These are phyloP conservation scores for Puya raimondii DNA, from an alignment of 176 grass and related monocot species.

Conservation along the genomic window DNA sequence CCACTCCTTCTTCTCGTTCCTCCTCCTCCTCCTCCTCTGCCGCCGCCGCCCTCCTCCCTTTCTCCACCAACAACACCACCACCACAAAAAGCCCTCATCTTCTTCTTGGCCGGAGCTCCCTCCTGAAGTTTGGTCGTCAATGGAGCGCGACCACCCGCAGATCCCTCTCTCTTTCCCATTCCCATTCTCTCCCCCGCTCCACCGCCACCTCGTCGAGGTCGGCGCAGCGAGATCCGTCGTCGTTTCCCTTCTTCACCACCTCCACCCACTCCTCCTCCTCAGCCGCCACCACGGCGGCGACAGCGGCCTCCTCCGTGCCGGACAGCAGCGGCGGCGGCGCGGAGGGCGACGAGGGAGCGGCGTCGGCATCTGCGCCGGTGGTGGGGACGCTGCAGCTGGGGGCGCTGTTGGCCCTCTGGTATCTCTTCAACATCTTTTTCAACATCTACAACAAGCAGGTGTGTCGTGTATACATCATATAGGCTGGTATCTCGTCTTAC, in stretches of 20 bases:
- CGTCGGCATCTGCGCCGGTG: background rate
- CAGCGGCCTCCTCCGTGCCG: background rate
- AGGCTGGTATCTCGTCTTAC: background rate
- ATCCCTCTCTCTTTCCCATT: background rate
- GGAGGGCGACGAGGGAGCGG: background rate
- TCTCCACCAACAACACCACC: too few species aligned
- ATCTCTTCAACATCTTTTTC: conserved; percentile 86
- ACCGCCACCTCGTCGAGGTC: background rate
- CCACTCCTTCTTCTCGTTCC: too few species aligned
- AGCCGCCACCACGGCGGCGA: background rate
- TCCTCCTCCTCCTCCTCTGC: too few species aligned
- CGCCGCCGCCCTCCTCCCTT: too few species aligned
- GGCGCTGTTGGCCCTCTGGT: conserved; percentile 66
- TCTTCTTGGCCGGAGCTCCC: too few species aligned
- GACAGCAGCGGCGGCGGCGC: background rate
- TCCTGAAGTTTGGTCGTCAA: too few species aligned
- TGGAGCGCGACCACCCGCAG: background rate
- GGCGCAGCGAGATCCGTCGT: background rate
- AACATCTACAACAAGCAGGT: conserved; percentile 95
- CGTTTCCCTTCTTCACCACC: background rate
- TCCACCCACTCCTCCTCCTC: background rate
- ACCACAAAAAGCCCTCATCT: too few species aligned
- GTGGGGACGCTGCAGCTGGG: conserved; percentile 46
- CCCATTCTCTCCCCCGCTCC: background rate
- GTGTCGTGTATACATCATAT: too few species aligned